Conservation (phyloP, 2,329 filamentous ascomycete species). For the Xylariaceae sp. region DNA sequence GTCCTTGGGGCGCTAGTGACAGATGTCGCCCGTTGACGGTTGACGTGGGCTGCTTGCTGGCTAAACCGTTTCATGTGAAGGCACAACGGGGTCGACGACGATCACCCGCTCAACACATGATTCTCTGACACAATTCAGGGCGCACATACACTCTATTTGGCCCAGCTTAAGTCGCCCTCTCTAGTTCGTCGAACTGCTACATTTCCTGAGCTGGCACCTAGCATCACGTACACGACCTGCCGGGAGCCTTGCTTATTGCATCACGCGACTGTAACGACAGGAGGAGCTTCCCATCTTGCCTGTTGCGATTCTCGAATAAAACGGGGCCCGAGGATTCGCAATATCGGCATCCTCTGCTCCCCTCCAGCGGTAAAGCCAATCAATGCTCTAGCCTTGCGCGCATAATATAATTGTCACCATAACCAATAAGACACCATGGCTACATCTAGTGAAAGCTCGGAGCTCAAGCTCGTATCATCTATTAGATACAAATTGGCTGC, state of each 20-base stretch:
- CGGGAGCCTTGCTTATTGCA: constrained; percentile 1
- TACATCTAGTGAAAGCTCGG: constrained; percentile 27
- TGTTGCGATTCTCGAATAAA: not conserved
- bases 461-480: constrained; percentile 32
- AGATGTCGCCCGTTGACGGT: constrained; percentile 1
- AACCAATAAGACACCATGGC: constrained; percentile 23
- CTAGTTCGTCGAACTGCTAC: not conserved
- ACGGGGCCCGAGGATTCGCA: not conserved
- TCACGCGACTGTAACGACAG: not conserved
- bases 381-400: not conserved
- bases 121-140: not conserved
- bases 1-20: constrained; percentile 1
- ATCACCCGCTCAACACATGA: not conserved
- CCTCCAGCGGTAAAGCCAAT: not conserved
- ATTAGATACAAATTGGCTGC: constrained; percentile 32
- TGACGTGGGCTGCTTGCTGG: constrained; percentile 22
- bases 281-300: not conserved
- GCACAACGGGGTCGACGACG: not conserved
- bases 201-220: not conserved
- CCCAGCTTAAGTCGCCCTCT: not conserved
- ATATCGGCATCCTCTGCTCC: not conserved
- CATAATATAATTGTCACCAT: not conserved
- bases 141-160: not conserved
- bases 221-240: not conserved
- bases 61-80: constrained; percentile 12